Evolutionary conservation across 257 asterid genomes (phyloP).

Genomic region (Nicotiana attenuata): DNA sequence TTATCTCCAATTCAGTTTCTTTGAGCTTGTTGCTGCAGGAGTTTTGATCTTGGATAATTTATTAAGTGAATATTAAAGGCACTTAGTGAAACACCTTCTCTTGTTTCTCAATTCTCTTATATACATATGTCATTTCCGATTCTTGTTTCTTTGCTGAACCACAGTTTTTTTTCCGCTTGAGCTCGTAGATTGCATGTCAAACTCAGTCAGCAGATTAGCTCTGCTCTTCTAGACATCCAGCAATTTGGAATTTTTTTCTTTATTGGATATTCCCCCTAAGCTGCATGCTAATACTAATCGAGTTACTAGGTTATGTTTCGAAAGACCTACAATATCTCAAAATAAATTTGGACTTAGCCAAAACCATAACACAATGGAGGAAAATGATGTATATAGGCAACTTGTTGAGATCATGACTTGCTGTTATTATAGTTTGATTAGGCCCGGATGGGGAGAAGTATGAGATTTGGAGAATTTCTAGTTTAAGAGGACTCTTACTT

Average conservation of each 20-base stretch:
- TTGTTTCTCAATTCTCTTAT: too few species aligned
- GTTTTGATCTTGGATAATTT: not conserved
- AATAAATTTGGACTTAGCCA: too few species aligned
- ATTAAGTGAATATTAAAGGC: not conserved
- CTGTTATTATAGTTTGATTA: not conserved
- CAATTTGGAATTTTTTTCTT: too few species aligned
- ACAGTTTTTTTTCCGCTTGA: too few species aligned
- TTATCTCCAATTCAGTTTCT: not conserved
- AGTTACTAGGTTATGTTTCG: not conserved
- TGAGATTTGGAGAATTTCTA: not conserved
- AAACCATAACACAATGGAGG: too few species aligned
- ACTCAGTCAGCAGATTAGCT: not conserved
- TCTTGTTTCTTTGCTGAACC: too few species aligned
- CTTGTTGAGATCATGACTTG: not conserved
- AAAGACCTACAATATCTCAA: too few species aligned
- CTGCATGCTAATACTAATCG: not conserved
- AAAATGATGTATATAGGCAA: too few species aligned
- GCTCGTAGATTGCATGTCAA: too few species aligned
- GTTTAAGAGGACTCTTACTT: not conserved
- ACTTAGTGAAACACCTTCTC: too few species aligned
- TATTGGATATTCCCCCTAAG: not conserved
- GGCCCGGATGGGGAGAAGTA: not conserved
- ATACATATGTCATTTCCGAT: too few species aligned
- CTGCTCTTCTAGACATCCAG: not conserved
- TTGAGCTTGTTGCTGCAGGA: not conserved